Base-by-base conservation (phyloP, 1,139 yeast species). In the Hyphopichia burtonii region DNA sequence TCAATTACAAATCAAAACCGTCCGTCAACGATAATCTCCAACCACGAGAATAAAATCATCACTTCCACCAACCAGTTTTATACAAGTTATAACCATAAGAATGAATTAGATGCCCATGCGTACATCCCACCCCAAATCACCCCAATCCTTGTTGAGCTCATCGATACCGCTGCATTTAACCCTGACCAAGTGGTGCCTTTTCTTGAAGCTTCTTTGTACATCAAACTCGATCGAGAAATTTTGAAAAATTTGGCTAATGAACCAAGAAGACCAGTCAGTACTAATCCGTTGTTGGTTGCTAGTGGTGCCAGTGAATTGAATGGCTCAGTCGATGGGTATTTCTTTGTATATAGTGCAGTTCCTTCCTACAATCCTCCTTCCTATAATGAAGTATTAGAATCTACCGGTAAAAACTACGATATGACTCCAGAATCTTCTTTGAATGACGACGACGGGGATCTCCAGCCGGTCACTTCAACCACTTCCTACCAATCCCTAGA, bases 221-320 rank as follows among this genome's bases (percentile, higher is more conserved):
- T 82, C 33, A 74, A 80, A 47, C 57, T 86, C 35, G 85, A 82
- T 37, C 76, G 73, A 41, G 82, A 80, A 31, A 72, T 81, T 12
- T 61, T 86, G 32, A 73, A 72, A 38, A 83, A 84, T 40, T 64
- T 85, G 38, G 86, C 87, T 6, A 74, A 81, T 50, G 86, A 80
- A 47, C 88, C 89, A 2, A 60, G 88, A 34, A 64, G 71, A 44
- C 82, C 83, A 3, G 86, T 80, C 0, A 74, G 79, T 32, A 82
- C 89, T 6, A 81, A 80, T 44, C 86, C 90, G 3, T 58, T 86
- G 43, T 61, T 86, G 12, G 87, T 83, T 4, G 91, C 89, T 4
- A 81, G 88, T 40, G 93, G 93, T 1, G 87, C 90, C 2, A 78
- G 87, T 41, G 91, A 84, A 47, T 61, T 86, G 49, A 84, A 85